A percentile compares a stretch with the other conserved stretches of the same genome.
These are phyloP conservation scores for Clarireedia sp. DNA, from an alignment of 2,329 filamentous ascomycete species.

Conservation along the genomic window DNA sequence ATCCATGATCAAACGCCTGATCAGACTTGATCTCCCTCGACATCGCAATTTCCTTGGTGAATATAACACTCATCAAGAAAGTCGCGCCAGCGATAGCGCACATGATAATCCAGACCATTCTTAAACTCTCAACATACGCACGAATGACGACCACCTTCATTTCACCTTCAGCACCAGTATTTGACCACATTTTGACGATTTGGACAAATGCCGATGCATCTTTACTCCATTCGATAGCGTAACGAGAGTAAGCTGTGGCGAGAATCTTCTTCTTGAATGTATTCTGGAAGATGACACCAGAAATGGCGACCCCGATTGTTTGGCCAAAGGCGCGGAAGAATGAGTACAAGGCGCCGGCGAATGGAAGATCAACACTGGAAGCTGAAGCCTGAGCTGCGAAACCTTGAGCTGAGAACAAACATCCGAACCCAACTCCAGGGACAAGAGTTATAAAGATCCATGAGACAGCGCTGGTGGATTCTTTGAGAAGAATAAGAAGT, in stretches of 20 bases:
- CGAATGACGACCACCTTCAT: constrained; percentile 10
- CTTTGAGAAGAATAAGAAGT: constrained; percentile 40
- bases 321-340: constrained; percentile 56
- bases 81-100: constrained; percentile 17
- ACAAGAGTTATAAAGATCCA: constrained; percentile 55
- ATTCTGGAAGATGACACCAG: constrained; percentile 63
- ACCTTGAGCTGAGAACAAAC: constrained; percentile 53
- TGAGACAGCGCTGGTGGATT: constrained; percentile 40
- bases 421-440: constrained; percentile 52
- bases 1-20: constrained; percentile 6
- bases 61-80: constrained; percentile 31
- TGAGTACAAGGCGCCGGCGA: constrained; percentile 54
- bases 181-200: constrained; percentile 15
- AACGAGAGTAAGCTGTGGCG: constrained; percentile 10
- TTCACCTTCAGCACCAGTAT: constrained; percentile 6
- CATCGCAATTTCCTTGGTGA: constrained; percentile 45
- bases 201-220: constrained; percentile 19
- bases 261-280: constrained; percentile 27
- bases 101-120: constrained; percentile 23
- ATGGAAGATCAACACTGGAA: constrained; percentile 46
- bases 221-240: constrained; percentile 13
- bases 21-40: constrained; percentile 33
- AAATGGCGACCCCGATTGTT: constrained; percentile 34
- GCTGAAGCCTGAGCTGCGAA: constrained; percentile 56
- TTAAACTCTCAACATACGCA: constrained; percentile 19